A percentile compares a stretch with the other conserved stretches of the same genome.
phyloP scores from a whole-genome alignment of 441 rosid genomes.

The Adansonia grandidieri region DNA sequence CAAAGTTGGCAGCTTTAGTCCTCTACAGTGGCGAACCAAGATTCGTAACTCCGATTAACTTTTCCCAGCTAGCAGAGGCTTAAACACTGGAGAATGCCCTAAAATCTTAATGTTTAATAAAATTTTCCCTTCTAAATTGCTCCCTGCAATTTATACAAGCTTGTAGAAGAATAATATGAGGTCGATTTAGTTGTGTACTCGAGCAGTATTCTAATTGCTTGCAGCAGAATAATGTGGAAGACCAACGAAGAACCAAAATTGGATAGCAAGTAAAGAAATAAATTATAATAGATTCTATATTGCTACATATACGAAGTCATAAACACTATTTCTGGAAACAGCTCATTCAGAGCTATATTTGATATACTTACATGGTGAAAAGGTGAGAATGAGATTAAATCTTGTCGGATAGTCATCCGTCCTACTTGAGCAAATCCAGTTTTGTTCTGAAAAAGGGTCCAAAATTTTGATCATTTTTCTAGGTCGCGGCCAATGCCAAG shows the following conservation, averaged over 20 bases:
- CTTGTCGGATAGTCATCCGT: constrained; percentile 5
- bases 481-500: neutral
- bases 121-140: neutral
- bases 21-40: constrained; percentile 44
- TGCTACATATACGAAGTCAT: neutral
- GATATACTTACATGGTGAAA: constrained; percentile 7
- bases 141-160: neutral
- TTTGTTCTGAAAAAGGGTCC: neutral
- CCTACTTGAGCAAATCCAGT: no score
- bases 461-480: no score
- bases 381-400: constrained; percentile 10
- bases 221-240: no score
- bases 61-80: constrained; percentile 49
- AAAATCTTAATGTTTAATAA: neutral
- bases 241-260: no score
- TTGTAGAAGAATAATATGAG: neutral
- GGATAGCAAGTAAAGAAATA: neutral
- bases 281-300: neutral
- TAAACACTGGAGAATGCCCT: neutral
- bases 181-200: neutral
- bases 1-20: constrained; percentile 51
- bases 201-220: neutral
- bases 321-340: neutral
- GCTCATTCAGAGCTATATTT: constrained; percentile 6
- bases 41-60: constrained; percentile 53